Base-by-base conservation (phyloP, 768 basidiomycete genomes). In the Hericium alpestre region DNA sequence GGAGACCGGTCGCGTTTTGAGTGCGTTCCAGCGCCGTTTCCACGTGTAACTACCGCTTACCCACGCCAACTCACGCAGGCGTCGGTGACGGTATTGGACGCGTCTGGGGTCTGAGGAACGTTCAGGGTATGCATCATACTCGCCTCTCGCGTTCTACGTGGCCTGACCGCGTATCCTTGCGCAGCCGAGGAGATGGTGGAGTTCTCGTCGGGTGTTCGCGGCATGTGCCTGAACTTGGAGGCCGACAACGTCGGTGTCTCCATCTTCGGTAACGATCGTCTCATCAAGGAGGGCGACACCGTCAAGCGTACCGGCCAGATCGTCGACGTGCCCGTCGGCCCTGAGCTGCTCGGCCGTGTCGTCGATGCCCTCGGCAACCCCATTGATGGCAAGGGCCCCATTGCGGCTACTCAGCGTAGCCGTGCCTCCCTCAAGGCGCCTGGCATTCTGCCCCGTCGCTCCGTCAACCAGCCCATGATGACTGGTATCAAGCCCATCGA, bases 151-250 rank as follows among this genome's bases (percentile, higher is more conserved):
- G 49, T 54, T 55, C 56, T 52, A 59, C 56, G 65, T 48, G 43
- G 53, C 18, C 25, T 58, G 60, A 56, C 60, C 54, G 56, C 57
- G 51, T 61, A 59, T 70, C 62, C 59, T 65, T 49, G 53, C 47
- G 23, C 74, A 93, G 87, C 87, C 76, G 96, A 99, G 78, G 96
- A 99, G 85, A 99, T 99, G 96, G 96, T 99, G 83, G 96, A 99
- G 83, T 99, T 99, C 83, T 92, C 95, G 52, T 98, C 96, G 53
- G 96, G 96, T 76, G 86, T 99, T 68, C 94, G 96, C 72, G 96
- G 96, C 81, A 99, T 99, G 96, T 97, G 94, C 76, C 76, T 99
- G 75, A 99, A 99, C 89, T 88, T 99, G 85, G 96, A 99, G 78
- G 93, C 95, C 76, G 96, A 98, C 86, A 97, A 97, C 69, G 95